A percentile compares a stretch with the other conserved stretches of the same genome.
phyloP scores from a whole-genome alignment of 192 early-diverging fungal genomes.

The Linnemannia elongata region DNA sequence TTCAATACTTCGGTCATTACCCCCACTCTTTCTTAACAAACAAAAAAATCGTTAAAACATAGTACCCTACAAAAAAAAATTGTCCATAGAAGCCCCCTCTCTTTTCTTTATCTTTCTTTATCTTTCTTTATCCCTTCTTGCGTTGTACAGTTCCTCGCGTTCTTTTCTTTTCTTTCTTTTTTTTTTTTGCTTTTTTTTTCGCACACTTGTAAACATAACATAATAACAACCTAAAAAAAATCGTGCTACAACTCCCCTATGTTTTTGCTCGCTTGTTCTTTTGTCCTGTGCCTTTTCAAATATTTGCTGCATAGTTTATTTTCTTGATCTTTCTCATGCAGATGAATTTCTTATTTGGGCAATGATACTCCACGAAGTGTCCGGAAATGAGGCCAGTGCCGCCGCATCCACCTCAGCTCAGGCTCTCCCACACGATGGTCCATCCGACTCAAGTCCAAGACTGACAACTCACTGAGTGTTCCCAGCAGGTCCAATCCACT shows the following conservation, averaged over 20 bases:
- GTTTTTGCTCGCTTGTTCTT: neutral
- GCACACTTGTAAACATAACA: neutral
- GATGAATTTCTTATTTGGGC: too few relatives aligned
- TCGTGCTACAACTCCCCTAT: neutral
- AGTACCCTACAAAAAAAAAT: neutral
- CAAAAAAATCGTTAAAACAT: conserved; percentile 8
- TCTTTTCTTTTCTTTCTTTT: neutral
- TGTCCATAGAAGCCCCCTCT: neutral
- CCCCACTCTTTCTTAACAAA: neutral
- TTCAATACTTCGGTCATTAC: neutral
- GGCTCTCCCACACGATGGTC: neutral
- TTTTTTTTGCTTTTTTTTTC: conserved; percentile 7
- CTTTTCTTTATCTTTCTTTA: neutral
- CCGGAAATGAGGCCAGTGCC: neutral
- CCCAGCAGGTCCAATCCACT: neutral
- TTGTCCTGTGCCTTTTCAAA: too few relatives aligned
- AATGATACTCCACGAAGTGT: neutral
- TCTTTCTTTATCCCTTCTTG: neutral
- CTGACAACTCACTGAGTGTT: neutral
- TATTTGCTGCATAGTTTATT: too few relatives aligned
- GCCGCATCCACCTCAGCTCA: neutral
- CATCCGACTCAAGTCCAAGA: neutral
- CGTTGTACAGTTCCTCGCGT: conserved; percentile 8
- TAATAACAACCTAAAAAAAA: neutral
- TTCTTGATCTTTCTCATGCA: too few relatives aligned